Evolutionary conservation across 306 rosid species (phyloP).

Genomic region (Inga leiocalycina): DNA sequence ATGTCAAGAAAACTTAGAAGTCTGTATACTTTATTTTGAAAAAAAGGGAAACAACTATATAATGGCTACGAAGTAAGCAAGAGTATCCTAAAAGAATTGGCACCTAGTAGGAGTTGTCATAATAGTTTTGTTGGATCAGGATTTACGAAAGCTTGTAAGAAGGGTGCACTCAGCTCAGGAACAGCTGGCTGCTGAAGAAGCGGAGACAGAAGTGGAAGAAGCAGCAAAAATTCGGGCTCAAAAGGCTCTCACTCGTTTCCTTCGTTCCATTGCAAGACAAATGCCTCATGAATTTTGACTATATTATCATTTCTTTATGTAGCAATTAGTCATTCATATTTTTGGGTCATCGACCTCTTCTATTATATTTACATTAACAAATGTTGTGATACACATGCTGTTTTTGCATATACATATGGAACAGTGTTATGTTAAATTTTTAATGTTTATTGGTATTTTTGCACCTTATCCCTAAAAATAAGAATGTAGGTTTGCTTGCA

Average conservation of each 20-base stretch:
- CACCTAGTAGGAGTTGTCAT: background rate
- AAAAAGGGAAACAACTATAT: background rate
- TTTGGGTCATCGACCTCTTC: background rate
- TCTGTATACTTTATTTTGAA: too few species aligned
- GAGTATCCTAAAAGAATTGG: background rate
- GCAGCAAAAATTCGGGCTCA: slow-evolving; percentile 44
- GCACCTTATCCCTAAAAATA: too few species aligned
- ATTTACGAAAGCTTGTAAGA: slow-evolving; percentile 79
- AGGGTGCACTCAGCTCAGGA: slow-evolving; percentile 58
- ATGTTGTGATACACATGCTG: too few species aligned
- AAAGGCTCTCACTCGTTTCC: slow-evolving; percentile 76
- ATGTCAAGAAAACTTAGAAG: too few species aligned
- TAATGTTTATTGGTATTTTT: too few species aligned
- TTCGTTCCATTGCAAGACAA: slow-evolving; percentile 57
- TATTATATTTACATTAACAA: too few species aligned
- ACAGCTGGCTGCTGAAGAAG: slow-evolving; percentile 43
- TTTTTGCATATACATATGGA: too few species aligned
- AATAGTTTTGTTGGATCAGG: slow-evolving; percentile 47
- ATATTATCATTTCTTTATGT: background rate
- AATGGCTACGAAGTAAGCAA: background rate
- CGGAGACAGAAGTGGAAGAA: slow-evolving; percentile 53
- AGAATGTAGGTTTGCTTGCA: background rate
- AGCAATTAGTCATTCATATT: slow-evolving; percentile 24
- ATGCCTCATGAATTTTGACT: slow-evolving; percentile 39
- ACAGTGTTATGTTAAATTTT: too few species aligned